These are phyloP conservation scores for Steccherinum ochraceum DNA, from an alignment of 768 basidiomycete species.

Conservation along the genomic window DNA sequence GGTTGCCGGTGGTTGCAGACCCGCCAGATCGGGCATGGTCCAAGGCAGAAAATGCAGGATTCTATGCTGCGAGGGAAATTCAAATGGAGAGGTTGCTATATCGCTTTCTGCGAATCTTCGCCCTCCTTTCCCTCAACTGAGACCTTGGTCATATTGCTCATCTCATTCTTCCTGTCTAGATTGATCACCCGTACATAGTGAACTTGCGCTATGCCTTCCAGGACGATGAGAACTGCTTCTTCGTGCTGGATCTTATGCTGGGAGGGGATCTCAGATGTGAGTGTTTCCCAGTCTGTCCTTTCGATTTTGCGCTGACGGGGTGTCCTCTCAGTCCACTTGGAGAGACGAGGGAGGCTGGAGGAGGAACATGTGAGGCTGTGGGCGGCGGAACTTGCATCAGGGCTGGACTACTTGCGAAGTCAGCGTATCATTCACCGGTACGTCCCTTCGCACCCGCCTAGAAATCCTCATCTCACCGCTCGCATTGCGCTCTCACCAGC, in stretches of 20 bases:
- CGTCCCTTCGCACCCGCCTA: constrained; percentile 19
- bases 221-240: constrained; percentile 96
- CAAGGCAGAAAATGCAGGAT: too few species aligned
- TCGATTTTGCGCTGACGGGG: too few species aligned
- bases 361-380: constrained; percentile 82
- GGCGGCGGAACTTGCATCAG: constrained; percentile 82
- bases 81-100: too few species aligned
- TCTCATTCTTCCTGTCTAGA: constrained; percentile 33
- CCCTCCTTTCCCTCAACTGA: too few species aligned
- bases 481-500: constrained; percentile 34
- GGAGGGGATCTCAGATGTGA: constrained; percentile 90
- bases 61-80: too few species aligned
- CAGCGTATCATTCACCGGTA: constrained; percentile 95
- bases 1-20: too few species aligned
- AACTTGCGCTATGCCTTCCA: constrained; percentile 95
- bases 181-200: constrained; percentile 86
- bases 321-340: constrained; percentile 76
- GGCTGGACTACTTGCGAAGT: constrained; percentile 82
- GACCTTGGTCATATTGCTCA: neutral
- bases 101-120: too few species aligned
- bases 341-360: constrained; percentile 55
- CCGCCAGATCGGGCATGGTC: too few species aligned
- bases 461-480: constrained; percentile 6
- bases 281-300: too few species aligned
- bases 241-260: constrained; percentile 94